Evolutionary conservation across 148 eudicot species (phyloP).

Genomic region (Dysphania ambrosioides): DNA sequence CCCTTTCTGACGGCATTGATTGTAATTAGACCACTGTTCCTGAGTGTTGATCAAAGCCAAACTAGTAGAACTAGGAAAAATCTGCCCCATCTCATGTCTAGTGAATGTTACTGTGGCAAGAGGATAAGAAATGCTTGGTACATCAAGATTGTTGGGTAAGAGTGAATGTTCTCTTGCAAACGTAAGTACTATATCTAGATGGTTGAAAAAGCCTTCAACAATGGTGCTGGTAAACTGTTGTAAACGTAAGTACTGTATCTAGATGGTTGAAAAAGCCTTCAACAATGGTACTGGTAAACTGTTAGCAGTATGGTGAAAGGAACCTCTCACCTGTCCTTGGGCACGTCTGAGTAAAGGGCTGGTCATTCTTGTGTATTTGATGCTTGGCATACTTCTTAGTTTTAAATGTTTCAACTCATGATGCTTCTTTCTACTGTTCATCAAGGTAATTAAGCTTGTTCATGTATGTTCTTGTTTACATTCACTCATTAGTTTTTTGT

Average conservation of each 20-base stretch:
- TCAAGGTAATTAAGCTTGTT: background rate
- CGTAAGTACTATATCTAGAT: background rate
- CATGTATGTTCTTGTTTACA: background rate
- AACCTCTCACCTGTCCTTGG: background rate
- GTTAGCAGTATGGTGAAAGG: background rate
- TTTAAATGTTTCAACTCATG: no score
- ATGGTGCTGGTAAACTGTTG: no score
- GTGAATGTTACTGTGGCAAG: background rate
- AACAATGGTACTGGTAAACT: background rate
- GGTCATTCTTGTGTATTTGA: background rate
- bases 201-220: no score
- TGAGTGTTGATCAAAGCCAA: no score
- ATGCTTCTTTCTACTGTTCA: no score
- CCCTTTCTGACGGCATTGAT: no score
- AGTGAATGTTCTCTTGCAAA: background rate
- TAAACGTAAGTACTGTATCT: background rate
- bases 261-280: background rate
- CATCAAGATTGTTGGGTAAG: background rate
- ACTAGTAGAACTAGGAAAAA: no score
- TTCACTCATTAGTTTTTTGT: constrained; percentile 1
- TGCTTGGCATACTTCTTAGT: no score
- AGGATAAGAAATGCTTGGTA: background rate
- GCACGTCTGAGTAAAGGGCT: background rate
- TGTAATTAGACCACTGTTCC: no score
- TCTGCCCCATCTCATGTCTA: background rate